Percentiles rank a stretch among this genome's conserved stretches.
These are phyloP conservation scores for Cordyceps fumosorosea DNA, from an alignment of 2,329 filamentous ascomycete genomes.

Conservation along the genomic window DNA sequence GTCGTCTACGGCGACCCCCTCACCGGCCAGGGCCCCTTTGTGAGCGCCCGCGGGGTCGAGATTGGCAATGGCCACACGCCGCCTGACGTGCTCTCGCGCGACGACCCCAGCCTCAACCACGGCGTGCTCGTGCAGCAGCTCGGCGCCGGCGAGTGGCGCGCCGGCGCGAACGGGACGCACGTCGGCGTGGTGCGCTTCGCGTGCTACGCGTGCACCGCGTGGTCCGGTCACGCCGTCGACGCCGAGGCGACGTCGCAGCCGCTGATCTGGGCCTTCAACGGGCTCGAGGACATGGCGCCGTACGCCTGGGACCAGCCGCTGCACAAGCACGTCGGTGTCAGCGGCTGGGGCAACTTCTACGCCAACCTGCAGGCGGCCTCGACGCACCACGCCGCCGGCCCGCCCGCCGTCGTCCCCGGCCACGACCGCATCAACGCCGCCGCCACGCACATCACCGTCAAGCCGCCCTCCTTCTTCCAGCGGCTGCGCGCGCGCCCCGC, in stretches of 20 bases:
- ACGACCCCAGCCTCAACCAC: background rate
- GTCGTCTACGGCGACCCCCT: slow-evolving; percentile 13
- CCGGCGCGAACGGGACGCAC: background rate
- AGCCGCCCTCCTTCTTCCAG: background rate
- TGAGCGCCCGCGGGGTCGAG: slow-evolving; percentile 12
- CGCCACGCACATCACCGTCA: background rate
- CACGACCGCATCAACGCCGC: background rate
- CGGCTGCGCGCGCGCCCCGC: background rate
- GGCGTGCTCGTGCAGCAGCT: slow-evolving; percentile 10
- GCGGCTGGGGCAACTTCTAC: slow-evolving; percentile 13
- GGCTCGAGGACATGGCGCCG: slow-evolving; percentile 9
- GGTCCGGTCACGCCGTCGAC: slow-evolving; percentile 7
- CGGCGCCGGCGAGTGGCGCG: slow-evolving; percentile 1
- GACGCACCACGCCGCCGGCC: slow-evolving; percentile 3
- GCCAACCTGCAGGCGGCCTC: slow-evolving; percentile 7
- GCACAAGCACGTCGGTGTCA: slow-evolving; percentile 8
- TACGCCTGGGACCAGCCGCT: slow-evolving; percentile 9
- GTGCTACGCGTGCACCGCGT: slow-evolving; percentile 11
- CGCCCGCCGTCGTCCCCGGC: background rate
- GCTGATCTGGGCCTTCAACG: slow-evolving; percentile 11
- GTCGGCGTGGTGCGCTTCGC: background rate
- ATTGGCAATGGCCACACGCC: background rate
- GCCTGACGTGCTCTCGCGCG: background rate
- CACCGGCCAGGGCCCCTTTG: background rate
- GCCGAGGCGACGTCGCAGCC: slow-evolving; percentile 8